Evolutionary conservation across 2,329 filamentous ascomycete genomes (phyloP).

Genomic region (Intubia oerlemansii): DNA sequence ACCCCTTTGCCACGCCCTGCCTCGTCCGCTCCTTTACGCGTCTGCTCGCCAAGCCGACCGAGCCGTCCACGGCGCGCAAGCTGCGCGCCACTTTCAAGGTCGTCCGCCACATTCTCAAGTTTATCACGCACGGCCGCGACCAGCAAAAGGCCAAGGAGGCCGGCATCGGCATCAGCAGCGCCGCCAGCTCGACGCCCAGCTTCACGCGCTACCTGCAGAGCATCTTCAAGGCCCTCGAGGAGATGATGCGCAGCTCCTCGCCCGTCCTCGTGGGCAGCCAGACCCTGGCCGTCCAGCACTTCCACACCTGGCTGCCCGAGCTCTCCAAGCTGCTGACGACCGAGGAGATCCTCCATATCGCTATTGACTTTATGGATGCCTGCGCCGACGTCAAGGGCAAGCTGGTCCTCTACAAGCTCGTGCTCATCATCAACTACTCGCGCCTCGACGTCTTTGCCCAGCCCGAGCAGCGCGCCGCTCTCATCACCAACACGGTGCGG

Average conservation of each 20-base stretch:
- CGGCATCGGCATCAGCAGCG: constrained; percentile 59
- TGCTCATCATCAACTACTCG: constrained; percentile 82
- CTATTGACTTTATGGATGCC: constrained; percentile 84
- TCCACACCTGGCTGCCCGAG: constrained; percentile 94
- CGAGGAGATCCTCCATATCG: constrained; percentile 76
- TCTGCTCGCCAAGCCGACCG: constrained; percentile 61
- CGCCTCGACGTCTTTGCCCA: constrained; percentile 61
- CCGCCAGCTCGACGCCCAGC: constrained; percentile 32
- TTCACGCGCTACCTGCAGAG: constrained; percentile 69
- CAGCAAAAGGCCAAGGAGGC: constrained; percentile 81
- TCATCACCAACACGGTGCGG: constrained; percentile 62
- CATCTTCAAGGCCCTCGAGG: constrained; percentile 78
- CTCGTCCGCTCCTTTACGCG: constrained; percentile 72
- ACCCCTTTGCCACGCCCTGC: constrained; percentile 77
- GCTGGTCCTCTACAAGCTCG: constrained; percentile 74
- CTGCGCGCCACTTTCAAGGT: constrained; percentile 89
- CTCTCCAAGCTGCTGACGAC: constrained; percentile 53
- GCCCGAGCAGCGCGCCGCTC: constrained; percentile 50
- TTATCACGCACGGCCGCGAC: constrained; percentile 73
- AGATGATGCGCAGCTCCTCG: constrained; percentile 70
- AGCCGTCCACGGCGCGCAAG: constrained; percentile 64
- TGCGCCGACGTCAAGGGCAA: constrained; percentile 77
- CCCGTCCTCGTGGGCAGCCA: constrained; percentile 83
- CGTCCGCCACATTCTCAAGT: constrained; percentile 77
- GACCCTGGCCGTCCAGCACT: constrained; percentile 85